These are phyloP conservation scores for Ascoidea tarda DNA, from an alignment of 805 yeast species.

Conservation along the genomic window DNA sequence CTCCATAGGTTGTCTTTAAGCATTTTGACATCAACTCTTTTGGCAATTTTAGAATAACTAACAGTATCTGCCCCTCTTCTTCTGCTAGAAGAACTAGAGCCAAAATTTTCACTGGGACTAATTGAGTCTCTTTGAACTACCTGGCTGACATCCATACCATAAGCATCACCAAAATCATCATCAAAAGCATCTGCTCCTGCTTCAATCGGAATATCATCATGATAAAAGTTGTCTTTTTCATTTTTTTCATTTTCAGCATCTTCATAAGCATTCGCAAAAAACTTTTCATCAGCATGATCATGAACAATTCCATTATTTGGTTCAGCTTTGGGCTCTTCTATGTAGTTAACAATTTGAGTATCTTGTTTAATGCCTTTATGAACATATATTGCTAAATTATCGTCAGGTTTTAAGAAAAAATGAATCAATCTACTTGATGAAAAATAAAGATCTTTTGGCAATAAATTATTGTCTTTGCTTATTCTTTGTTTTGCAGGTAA, in stretches of 20 bases:
- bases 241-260: conserved; percentile 5
- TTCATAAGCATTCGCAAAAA: conserved; percentile 3
- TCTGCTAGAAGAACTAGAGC: conserved; percentile 13
- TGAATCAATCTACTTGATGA: conserved; percentile 53
- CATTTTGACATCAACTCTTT: conserved; percentile 60
- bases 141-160: conserved; percentile 13
- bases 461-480: conserved; percentile 28
- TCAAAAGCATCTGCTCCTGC: conserved; percentile 19
- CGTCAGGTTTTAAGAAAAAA: conserved; percentile 54
- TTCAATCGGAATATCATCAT: conserved; percentile 12
- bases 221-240: conserved; percentile 12
- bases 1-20: conserved; percentile 71
- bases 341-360: neutral
- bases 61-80: conserved; percentile 27
- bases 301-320: neutral
- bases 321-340: conserved; percentile 6
- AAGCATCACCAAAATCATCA: conserved; percentile 22
- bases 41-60: conserved; percentile 58
- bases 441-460: conserved; percentile 67
- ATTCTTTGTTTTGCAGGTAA: conserved; percentile 27
- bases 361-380: too few relatives aligned
- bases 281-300: conserved; percentile 2
- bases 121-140: conserved; percentile 4
- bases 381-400: conserved; percentile 22
- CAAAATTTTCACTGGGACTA: conserved; percentile 15